These are phyloP conservation scores for Parietichytrium sp. DNA, from an alignment of 108 stramenopile genomes.

Conservation along the genomic window DNA sequence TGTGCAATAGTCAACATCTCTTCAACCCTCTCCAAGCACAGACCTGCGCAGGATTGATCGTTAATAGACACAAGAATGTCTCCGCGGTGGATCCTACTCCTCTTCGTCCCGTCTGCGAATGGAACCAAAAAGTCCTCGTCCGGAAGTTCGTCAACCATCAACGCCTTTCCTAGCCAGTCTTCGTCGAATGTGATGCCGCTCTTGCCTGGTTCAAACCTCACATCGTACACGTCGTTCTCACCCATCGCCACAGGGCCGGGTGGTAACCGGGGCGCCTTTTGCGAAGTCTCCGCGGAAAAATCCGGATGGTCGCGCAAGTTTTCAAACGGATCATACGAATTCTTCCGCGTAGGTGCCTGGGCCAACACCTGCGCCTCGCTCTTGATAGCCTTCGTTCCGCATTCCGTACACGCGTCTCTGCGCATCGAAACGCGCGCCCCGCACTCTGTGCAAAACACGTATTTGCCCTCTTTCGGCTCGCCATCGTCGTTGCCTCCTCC, in stretches of 20 bases:
- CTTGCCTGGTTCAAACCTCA: not conserved
- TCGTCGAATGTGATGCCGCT: constrained; percentile 16
- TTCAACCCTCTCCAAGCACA: not conserved
- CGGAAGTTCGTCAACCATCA: constrained; percentile 3
- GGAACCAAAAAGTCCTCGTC: not conserved
- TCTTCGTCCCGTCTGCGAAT: not conserved
- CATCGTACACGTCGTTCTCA: constrained; percentile 18
- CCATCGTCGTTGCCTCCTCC: too few relatives aligned
- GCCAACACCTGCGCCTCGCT: too few relatives aligned
- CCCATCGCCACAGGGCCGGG: too few relatives aligned
- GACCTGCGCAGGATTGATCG: not conserved
- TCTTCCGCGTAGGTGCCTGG: not conserved
- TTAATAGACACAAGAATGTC: constrained; percentile 3
- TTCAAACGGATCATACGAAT: not conserved
- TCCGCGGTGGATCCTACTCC: not conserved
- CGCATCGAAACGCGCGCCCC: too few relatives aligned
- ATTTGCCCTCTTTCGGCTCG: too few relatives aligned
- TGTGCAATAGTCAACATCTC: constrained; percentile 8
- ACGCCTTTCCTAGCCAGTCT: constrained; percentile 27
- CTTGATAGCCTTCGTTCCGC: too few relatives aligned
- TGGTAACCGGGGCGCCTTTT: too few relatives aligned
- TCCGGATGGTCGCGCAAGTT: not conserved
- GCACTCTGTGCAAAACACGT: too few relatives aligned
- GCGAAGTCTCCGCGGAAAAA: not conserved
- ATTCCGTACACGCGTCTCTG: too few relatives aligned